Conservation (phyloP, 805 yeast genomes). For the Suhomyces sp. region DNA sequence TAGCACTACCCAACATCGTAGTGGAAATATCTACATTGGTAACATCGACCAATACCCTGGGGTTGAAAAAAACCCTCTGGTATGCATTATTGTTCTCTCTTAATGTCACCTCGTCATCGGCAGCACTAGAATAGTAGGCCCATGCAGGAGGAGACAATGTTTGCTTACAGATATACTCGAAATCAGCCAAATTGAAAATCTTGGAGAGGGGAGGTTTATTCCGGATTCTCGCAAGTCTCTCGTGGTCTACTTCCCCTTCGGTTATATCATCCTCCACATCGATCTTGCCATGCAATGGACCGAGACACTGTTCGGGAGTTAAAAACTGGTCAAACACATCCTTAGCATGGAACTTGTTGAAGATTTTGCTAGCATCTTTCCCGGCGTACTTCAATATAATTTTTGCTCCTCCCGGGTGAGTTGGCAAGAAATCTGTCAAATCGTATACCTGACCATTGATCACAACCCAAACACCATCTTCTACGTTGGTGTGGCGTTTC, state of each 20-base stretch:
- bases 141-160: conserved; percentile 76
- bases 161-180: conserved; percentile 67
- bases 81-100: conserved; percentile 90
- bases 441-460: conserved; percentile 78
- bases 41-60: conserved; percentile 82
- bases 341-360: conserved; percentile 86
- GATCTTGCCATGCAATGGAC: conserved; percentile 28
- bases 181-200: conserved; percentile 56
- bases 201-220: conserved; percentile 23
- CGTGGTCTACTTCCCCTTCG: conserved; percentile 38
- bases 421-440: conserved; percentile 57
- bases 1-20: conserved; percentile 67
- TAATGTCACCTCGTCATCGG: conserved; percentile 90
- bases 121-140: conserved; percentile 90
- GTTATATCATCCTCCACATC: conserved; percentile 18
- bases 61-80: conserved; percentile 85
- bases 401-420: conserved; percentile 62
- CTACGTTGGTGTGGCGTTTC: conserved; percentile 43
- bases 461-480: conserved; percentile 80
- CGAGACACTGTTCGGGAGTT: conserved; percentile 39
- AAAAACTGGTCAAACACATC: conserved; percentile 73
- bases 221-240: conserved; percentile 24
- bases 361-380: conserved; percentile 67
- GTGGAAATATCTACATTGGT: conserved; percentile 64
- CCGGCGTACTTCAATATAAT: conserved; percentile 52